Conservation (phyloP, 176 grass and related monocot species). For the Oryza nivara region DNA sequence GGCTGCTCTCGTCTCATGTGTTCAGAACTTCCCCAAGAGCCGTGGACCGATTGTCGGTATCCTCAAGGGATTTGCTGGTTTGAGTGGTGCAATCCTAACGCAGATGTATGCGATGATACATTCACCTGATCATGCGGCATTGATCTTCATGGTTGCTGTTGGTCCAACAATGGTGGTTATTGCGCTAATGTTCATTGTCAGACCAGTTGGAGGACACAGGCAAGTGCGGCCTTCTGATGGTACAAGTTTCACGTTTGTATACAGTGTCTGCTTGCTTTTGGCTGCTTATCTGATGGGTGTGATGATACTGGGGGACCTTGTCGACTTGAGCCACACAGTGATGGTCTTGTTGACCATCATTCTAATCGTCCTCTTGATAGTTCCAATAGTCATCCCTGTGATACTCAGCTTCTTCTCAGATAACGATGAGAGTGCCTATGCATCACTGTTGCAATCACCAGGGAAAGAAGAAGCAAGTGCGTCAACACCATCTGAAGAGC, state of each 20-base stretch:
- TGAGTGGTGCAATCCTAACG: constrained; percentile 86
- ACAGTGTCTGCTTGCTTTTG: constrained; percentile 73
- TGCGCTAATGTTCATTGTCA: constrained; percentile 83
- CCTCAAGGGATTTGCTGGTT: constrained; percentile 90
- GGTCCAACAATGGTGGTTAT: constrained; percentile 77
- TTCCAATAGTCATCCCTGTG: constrained; percentile 79
- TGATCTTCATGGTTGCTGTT: constrained; percentile 87
- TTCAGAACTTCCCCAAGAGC: constrained; percentile 93
- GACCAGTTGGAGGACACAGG: constrained; percentile 78
- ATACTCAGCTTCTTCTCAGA: constrained; percentile 61
- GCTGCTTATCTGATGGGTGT: constrained; percentile 86
- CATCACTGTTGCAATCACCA: constrained; percentile 54
- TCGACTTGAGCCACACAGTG: constrained; percentile 55
- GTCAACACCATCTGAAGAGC: constrained; percentile 42
- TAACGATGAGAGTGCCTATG: constrained; percentile 38
- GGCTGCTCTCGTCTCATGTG: constrained; percentile 81
- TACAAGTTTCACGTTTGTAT: constrained; percentile 79
- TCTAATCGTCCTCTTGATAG: constrained; percentile 54
- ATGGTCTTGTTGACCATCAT: constrained; percentile 58
- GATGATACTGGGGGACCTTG: constrained; percentile 82
- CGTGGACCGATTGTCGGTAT: constrained; percentile 91
- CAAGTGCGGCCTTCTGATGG: constrained; percentile 70
- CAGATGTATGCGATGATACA: constrained; percentile 80
- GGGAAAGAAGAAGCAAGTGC: constrained; percentile 53
- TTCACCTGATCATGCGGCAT: constrained; percentile 53